Evolutionary conservation across 2,329 filamentous ascomycete species (phyloP), one percentile per base, ranked within the genome.

Genomic region (Chaetoscypha palmicola): DNA sequence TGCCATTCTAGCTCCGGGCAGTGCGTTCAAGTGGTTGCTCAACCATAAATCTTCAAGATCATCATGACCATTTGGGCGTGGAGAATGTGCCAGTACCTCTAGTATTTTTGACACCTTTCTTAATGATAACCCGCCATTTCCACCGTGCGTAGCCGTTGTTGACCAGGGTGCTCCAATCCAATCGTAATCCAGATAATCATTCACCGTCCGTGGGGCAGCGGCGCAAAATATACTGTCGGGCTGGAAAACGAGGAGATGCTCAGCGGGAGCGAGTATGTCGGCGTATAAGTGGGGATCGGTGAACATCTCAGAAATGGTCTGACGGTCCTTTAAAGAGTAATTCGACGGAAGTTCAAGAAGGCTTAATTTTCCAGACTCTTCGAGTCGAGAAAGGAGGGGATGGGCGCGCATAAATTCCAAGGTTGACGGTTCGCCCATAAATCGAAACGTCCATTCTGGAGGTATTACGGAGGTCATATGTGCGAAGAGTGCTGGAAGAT

Each of bases 391-490:
- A 44, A 71, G 66, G 22, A 68, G 62, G 22, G 64, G 64, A 20
- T 66, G 65, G 30, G 68, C 62, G 24, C 64, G 64, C 30, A 77
- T 60, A 50, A 65, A 66, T 30, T 62, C 55, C 21, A 71, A 63
- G 24, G 70, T 71, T 48, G 63, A 55, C 3, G 64, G 61, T 2
- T 70, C 73, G 39, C 73, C 73, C 65, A 76, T 73, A 63, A 76
- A 75, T 31, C 67, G 67, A 61, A 76, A 74, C 19, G 64, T 67
- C 74, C 74, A 78, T 62, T 76, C 72, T 1, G 72, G 68, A 3
- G 73, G 73, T 3, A 77, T 67, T 16, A 76, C 68, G 1, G 68
- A 64, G 43, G 73, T 74, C 62, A 77, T 74, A 60, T 77, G 74
- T 17, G 75, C 63, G 59, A 75, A 64, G 30, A 75, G 63, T 1